Evolutionary conservation across 2,329 filamentous ascomycete genomes (phyloP), one percentile per base, ranked within the genome.

Genomic region (Fusarium nygamai): DNA sequence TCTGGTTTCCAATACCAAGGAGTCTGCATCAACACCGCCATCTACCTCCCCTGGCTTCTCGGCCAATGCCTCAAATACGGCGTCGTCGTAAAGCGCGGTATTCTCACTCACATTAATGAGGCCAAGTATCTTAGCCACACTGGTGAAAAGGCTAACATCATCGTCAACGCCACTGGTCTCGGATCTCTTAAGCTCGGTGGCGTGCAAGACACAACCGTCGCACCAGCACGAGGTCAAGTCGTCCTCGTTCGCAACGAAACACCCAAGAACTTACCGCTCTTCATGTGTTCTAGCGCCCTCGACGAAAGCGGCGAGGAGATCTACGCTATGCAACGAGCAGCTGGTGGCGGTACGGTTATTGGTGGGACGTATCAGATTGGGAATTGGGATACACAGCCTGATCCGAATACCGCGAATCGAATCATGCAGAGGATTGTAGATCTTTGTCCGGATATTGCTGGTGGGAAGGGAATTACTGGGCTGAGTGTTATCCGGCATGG

Each of bases 81-180:
- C n/a, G 92, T 93, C 9, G 85, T 90, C 2, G 85, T 96, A 78
- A 88, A 89, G 76, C 89, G 94, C 19, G 90, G 83, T 4, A 82
- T 88, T 1, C 83, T 95, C 39, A 83, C 84, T 16, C 93, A 98
- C 80, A 88, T 98, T 62, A 83, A 86, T 0, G 92, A 97, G 43
- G 94, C 94, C 1, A 73, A 83, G 75, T 54, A 46, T 16, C 82
- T 84, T 41, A 81, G 81, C 78, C 88, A 92, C 77, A 86, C 88
- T 1, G 89, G 90, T 7, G 81, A 85, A 19, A 74, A 78, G 19
- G 91, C 91, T 3, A 90, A 93, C 74, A 82, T 97, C 3, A 85
- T 98, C 2, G 85, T 98, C 72, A 98, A 98, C 81, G 94, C 94
- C 75, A 96, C 95, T 0, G 96, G 95, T 0, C 85, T 98, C 7